Percentiles rank a stretch among this genome's conserved stretches.
Evolutionary conservation across 805 yeast genomes (phyloP).

Genomic region (Ogataea ramenticola): DNA sequence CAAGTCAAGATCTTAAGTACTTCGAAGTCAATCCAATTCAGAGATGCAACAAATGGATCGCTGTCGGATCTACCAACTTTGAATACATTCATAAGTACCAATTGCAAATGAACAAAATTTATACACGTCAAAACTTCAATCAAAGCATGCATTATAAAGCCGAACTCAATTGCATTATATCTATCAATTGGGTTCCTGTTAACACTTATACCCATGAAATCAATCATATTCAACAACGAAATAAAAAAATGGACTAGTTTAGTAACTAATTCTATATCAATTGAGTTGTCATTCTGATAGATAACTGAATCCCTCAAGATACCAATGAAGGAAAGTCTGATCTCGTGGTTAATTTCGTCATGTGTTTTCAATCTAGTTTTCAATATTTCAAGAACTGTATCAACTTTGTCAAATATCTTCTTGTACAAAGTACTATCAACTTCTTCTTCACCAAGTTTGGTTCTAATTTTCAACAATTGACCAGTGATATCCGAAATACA

Average conservation of each 20-base stretch:
- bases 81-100: neutral
- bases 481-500: constrained; percentile 3
- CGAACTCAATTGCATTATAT: constrained; percentile 1
- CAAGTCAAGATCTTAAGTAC: constrained; percentile 10
- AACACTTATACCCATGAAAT: constrained; percentile 5
- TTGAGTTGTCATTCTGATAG: constrained; percentile 11
- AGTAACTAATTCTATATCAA: constrained; percentile 6
- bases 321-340: constrained; percentile 5
- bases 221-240: constrained; percentile 7
- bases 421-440: neutral
- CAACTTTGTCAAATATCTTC: constrained; percentile 4
- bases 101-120: neutral
- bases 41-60: no score
- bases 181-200: no score
- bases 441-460: constrained; percentile 7
- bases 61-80: no score
- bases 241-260: constrained; percentile 8
- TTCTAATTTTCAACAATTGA: constrained; percentile 7
- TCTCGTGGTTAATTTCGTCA: constrained; percentile 1
- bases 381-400: constrained; percentile 7
- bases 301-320: constrained; percentile 12
- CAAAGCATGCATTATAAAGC: constrained; percentile 1
- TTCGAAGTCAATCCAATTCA: constrained; percentile 4
- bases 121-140: constrained; percentile 5
- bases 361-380: neutral